Base-by-base conservation (phyloP, 768 basidiomycete species). In the Mrakia blollopis region DNA sequence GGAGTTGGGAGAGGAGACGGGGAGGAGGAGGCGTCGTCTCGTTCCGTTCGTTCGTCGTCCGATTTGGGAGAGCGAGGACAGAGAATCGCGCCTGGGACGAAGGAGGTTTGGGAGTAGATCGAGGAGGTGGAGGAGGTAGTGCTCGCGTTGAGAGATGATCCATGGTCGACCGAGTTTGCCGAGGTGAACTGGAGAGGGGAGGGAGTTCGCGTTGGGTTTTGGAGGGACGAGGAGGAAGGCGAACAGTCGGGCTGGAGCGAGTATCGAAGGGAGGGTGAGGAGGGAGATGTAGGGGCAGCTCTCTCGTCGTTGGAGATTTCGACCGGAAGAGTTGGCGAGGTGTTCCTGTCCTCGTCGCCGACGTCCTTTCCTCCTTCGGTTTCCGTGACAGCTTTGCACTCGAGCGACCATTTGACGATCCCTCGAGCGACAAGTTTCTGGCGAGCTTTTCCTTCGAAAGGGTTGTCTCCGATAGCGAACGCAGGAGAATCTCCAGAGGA, bases 121-220 rank as follows among this genome's bases (percentile, higher is more conserved):
- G 65, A 68, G 21, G 65, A 68, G 13, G 23, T 4, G 2, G 65
- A 68, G 25, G 37, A 68, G 35, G n/a, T 23, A 9, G 1, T 35
- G 39, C 65, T 68, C 10, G 10, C 39, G 7, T 25, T 13, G 37
- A 2, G 39, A 9, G 25, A 10, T 2, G 65, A 4, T 14, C 41
- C 35, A 30, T 5, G n/a, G 0, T 62, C 32, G 16, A 67, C 37
- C 23, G 28, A 37, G 63, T 65, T 18, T 8, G 18, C 16, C 32
- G 63, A 65, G 65, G 35, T 41, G 18, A 41, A n/a, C 65, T 39
- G 63, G 32, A 65, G 37, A 37, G 63, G 30, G 37, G 63, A 65
- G 21, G 63, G 63, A 23, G 32, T 39, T 37, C 39, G 32, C 25
- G 65, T 21, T 41, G 11, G 16, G 37, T 2, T 9, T 39, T 41